A percentile compares a stretch with the other conserved stretches of the same genome.
Evolutionary conservation across 768 basidiomycete species (phyloP).

Genomic region (Suillus ampliporus): DNA sequence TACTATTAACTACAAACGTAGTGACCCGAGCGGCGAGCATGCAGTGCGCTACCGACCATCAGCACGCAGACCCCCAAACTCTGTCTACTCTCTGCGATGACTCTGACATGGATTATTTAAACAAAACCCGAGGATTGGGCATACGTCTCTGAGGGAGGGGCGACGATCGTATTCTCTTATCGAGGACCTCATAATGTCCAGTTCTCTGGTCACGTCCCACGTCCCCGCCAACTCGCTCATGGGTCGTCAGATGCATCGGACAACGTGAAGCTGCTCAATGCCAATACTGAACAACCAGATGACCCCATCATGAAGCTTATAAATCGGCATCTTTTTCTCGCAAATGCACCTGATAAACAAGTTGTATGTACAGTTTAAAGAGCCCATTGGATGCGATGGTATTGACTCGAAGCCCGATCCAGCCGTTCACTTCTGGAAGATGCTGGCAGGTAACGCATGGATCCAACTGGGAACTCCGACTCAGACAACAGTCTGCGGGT

Average conservation of each 20-base stretch:
- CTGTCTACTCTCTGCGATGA: conserved; percentile 14
- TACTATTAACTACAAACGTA: too few species aligned
- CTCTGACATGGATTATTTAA: conserved; percentile 22
- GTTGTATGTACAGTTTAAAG: too few species aligned
- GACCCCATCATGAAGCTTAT: too few species aligned
- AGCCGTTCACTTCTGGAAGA: too few species aligned
- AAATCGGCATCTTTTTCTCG: too few species aligned
- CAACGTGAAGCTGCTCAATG: background rate
- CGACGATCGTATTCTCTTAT: conserved; percentile 89
- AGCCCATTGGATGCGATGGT: too few species aligned
- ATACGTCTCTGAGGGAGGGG: conserved; percentile 93
- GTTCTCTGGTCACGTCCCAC: conserved; percentile 72
- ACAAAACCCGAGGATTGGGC: conserved; percentile 65
- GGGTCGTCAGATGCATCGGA: background rate
- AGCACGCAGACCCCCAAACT: background rate
- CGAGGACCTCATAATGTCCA: conserved; percentile 53
- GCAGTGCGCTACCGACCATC: background rate
- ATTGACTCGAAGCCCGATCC: too few species aligned
- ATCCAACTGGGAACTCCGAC: too few species aligned
- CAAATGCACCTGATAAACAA: too few species aligned
- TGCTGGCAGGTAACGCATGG: too few species aligned
- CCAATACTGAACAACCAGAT: background rate
- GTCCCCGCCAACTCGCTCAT: conserved; percentile 66
- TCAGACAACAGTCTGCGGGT: too few species aligned
- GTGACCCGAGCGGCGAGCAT: too few species aligned